phyloP scores from a whole-genome alignment of 805 yeast genomes.

The Monosporozyma aquatica region DNA sequence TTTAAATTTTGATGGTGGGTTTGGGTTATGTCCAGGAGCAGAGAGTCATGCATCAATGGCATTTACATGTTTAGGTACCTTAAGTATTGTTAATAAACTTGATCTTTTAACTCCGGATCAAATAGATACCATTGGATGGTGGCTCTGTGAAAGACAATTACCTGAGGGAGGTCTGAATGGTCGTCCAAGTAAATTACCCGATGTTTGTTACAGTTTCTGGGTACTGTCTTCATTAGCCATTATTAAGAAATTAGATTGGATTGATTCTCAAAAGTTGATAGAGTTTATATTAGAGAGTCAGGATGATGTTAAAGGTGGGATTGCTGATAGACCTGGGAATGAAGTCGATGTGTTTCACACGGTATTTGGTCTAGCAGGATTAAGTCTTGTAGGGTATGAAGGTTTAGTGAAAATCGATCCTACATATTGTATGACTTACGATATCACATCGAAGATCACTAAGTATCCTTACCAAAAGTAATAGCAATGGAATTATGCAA shows the following conservation, averaged over 20 bases:
- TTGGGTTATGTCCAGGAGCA: slow-evolving; percentile 88
- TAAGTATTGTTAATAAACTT: slow-evolving; percentile 57
- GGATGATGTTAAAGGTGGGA: slow-evolving; percentile 74
- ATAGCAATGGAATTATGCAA: no score
- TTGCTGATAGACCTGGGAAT: slow-evolving; percentile 85
- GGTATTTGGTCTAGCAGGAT: slow-evolving; percentile 79
- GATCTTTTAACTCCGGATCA: slow-evolving; percentile 36
- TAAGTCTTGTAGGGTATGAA: slow-evolving; percentile 62
- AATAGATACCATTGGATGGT: slow-evolving; percentile 52
- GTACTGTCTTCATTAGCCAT: slow-evolving; percentile 69
- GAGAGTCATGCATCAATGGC: slow-evolving; percentile 93
- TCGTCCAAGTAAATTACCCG: slow-evolving; percentile 90
- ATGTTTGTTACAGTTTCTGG: slow-evolving; percentile 99
- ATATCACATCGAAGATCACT: slow-evolving; percentile 29
- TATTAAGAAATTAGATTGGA: slow-evolving; percentile 62
- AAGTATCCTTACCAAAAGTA: slow-evolving; percentile 28
- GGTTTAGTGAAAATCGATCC: slow-evolving; percentile 67
- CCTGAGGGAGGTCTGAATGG: slow-evolving; percentile 89
- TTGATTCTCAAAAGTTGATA: slow-evolving; percentile 54
- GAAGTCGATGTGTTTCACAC: slow-evolving; percentile 93
- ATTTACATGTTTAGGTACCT: slow-evolving; percentile 74
- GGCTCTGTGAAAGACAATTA: slow-evolving; percentile 89
- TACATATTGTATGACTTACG: slow-evolving; percentile 68
- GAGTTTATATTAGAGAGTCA: slow-evolving; percentile 69
- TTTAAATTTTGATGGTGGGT: slow-evolving; percentile 91